Base-by-base conservation (phyloP, 352 stramenopile species). In the Pythium folliculosum region DNA sequence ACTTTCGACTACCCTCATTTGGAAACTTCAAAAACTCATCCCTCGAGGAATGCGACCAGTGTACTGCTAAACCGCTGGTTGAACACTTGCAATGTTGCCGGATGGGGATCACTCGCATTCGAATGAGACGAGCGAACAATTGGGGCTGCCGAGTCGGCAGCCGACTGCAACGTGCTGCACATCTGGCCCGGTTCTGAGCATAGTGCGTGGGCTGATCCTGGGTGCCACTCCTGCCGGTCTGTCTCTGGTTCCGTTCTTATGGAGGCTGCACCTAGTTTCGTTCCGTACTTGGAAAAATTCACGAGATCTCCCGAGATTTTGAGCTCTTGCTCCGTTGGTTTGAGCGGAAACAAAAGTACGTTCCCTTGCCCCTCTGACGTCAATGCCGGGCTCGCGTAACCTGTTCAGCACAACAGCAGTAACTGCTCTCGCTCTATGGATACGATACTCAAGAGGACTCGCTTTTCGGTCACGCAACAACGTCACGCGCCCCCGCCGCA, bases 181-280 rank as follows among this genome's bases (percentile, higher is more conserved):
- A 32, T 35, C 16, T 65, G 59, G 35, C 48, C 49, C 56, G 50
- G 38, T 67, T 67, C 49, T 61, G 61, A 56, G 61, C 40, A 40
- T 13, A 38, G 40, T 53, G 61, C 52, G 61, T 67, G 60, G 51
- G 40, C 52, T 60, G 61, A 61, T 60, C 51, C 37, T 21, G 3
- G 2, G 35, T 67, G 40, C 61, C 21, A 67, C 61, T 67, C 61
- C 61, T 67, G 51, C 8, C 9, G 61, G 61, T 67, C 61, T 67
- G 61, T 67, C 61, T 67, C 61, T 67, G 51, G 10, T 35, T 67
- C 61, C 21, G 38, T 59, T 56, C 51, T 56, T 21, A 23, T 55
- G 10, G n/a, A 38, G 49, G 30, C 22, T 30, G n/a, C 40, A 47
- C 14, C 17, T 21, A 8, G 14, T 5, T 40, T 14, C 35, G 35